Conservation (phyloP, 2,329 filamentous ascomycete genomes). For the Grosmannia serpens region DNA sequence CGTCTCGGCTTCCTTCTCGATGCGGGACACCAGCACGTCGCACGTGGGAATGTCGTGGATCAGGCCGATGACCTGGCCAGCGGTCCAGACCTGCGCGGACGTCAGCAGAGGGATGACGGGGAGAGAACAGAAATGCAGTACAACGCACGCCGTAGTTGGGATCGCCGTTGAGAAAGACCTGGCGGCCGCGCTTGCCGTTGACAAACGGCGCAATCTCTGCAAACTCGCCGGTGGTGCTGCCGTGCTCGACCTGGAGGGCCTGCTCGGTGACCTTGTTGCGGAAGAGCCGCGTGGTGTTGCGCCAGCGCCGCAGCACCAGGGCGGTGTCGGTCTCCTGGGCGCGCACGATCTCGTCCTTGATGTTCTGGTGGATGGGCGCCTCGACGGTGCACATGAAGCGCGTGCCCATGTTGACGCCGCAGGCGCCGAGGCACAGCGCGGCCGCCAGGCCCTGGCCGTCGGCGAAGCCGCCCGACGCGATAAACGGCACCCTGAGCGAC, state of each 20-base stretch:
- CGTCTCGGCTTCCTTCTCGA: constrained; percentile 65
- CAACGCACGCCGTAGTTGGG: constrained; percentile 71
- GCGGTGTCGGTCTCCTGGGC: constrained; percentile 86
- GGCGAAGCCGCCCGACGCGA: constrained; percentile 90
- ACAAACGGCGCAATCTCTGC: constrained; percentile 77
- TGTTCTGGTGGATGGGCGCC: constrained; percentile 81
- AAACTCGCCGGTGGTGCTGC: constrained; percentile 78
- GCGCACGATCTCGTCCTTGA: constrained; percentile 86
- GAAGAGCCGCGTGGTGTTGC: constrained; percentile 80
- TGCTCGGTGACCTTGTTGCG: constrained; percentile 79
- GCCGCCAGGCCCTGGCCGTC: constrained; percentile 90
- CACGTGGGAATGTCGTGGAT: constrained; percentile 78
- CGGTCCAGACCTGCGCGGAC: constrained; percentile 74
- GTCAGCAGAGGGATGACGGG: not conserved
- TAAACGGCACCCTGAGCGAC: constrained; percentile 75
- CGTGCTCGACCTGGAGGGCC: constrained; percentile 71
- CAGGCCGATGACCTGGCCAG: constrained; percentile 85
- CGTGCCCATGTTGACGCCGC: constrained; percentile 97
- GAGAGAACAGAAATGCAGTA: not conserved
- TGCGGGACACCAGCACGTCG: constrained; percentile 54
- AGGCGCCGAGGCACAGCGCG: constrained; percentile 77
- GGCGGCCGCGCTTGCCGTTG: constrained; percentile 77
- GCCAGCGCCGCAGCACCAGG: constrained; percentile 80
- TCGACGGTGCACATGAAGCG: constrained; percentile 95
- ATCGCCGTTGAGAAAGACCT: constrained; percentile 90